Conservation (phyloP, 495 filamentous ascomycete species). For the Astrothelium macrocarpum region DNA sequence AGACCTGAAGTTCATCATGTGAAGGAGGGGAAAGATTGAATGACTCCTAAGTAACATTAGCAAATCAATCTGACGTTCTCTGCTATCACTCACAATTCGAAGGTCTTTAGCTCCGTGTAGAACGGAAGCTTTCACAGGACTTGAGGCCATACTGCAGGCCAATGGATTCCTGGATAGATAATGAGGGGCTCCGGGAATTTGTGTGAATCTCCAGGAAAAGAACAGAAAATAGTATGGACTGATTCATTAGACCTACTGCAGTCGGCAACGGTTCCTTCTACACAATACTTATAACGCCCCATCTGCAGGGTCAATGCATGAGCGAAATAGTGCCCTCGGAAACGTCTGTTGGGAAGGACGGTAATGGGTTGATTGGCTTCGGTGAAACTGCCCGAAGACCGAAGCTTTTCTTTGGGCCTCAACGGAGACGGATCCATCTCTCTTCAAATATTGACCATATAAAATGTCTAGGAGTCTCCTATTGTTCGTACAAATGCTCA, state of each 20-base stretch:
- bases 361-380: background rate
- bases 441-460: no score
- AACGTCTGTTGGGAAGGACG: background rate
- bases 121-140: slow-evolving; percentile 31
- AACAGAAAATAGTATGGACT: background rate
- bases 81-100: slow-evolving; percentile 25
- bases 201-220: no score
- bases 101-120: slow-evolving; percentile 36
- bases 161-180: background rate
- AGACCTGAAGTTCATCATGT: slow-evolving; percentile 47
- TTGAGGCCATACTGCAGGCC: background rate
- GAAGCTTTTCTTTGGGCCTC: background rate
- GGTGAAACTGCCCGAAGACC: background rate
- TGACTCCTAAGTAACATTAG: slow-evolving; percentile 35
- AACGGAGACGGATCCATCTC: background rate
- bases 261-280: background rate
- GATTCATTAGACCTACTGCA: background rate
- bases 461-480: no score
- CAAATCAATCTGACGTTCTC: background rate
- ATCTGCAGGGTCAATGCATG: background rate
- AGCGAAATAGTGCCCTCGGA: background rate
- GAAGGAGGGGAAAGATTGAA: slow-evolving; percentile 36
- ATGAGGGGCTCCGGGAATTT: no score
- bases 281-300: background rate
- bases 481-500: no score